These are phyloP conservation scores for Taphrina populina DNA, from an alignment of 1,139 yeast genomes.

Conservation along the genomic window DNA sequence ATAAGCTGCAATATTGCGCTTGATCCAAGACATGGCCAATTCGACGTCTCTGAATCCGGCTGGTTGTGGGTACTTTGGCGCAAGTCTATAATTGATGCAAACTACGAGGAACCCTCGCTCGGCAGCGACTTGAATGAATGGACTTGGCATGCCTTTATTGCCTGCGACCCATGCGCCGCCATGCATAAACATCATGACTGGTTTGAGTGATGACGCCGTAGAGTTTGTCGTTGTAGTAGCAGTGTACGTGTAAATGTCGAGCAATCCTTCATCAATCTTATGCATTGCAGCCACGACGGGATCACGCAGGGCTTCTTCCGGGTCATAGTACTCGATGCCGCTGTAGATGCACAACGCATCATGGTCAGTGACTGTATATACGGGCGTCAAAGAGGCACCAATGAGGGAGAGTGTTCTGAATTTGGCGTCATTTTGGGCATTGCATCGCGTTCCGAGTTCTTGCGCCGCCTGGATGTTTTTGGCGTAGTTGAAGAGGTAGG, in stretches of 20 bases:
- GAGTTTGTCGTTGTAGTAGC: not conserved
- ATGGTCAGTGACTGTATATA: not conserved
- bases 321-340: not conserved
- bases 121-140: conserved; percentile 16
- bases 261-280: not conserved
- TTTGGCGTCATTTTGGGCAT: not conserved
- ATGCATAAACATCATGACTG: conserved; percentile 24
- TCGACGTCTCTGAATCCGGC: conserved; percentile 24
- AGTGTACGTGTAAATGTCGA: conserved; percentile 14
- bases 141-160: conserved; percentile 15
- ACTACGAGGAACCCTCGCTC: conserved; percentile 20
- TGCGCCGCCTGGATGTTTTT: conserved; percentile 9
- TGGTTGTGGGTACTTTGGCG: conserved; percentile 19
- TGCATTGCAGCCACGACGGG: not conserved
- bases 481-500: conserved; percentile 9
- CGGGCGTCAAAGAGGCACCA: conserved; percentile 2
- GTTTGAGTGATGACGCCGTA: conserved; percentile 4
- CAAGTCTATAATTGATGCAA: conserved; percentile 20
- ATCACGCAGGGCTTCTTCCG: conserved; percentile 10
- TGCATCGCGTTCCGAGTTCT: too few relatives aligned
- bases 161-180: conserved; percentile 29
- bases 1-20: conserved; percentile 4
- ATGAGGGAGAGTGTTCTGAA: not conserved
- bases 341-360: conserved; percentile 7
- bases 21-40: conserved; percentile 10